Base-by-base conservation (phyloP, 306 rosid genomes). In the Trifolium pratense region DNA sequence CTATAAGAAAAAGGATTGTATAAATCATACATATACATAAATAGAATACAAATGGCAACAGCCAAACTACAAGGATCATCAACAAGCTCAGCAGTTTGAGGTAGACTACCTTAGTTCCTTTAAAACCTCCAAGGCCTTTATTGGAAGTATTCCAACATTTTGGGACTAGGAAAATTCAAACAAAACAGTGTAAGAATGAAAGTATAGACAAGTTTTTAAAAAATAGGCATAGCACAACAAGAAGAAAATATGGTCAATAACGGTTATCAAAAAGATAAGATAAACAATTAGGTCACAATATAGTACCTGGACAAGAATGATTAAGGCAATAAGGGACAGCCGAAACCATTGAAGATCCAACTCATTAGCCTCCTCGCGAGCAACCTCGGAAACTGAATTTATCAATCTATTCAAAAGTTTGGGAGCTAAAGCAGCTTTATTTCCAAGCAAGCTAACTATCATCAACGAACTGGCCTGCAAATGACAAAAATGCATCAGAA, bases 401-500 rank as follows among this genome's bases (percentile, higher is more conserved):
- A 89, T 85, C 85, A 88, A 77, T 78, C 91, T 80, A 73, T 85
- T 91, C 55, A 86, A 87, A 77, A 94, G 92, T 71, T 87, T 88
- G 7, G 97, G 89, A 78, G 91, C 82, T 75, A 94, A 81, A 60
- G 84, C 78, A 79, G 83, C 89, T 86, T 84, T 94, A 69, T 75
- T 91, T 20, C 87, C 96, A 42, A 94, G 89, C 79, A 91, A 73
- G 70, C 94, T 92, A 81, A 91, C 77, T 73, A 94, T 88, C 96
- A 94, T 91, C 86, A 94, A 60, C 63, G 96, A 93, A 70, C 94
- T 93, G 65, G 98, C 98, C 98, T 94, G 67, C 52, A 77, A 72
- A 73, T 63, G 73, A 26, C 55, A 74, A 66, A 34, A 58, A 48
- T 25, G 62, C 64, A 53, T 53, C 14, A 60, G 59, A 71, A 26